Evolutionary conservation across 139 green algal genomes (phyloP).

Genomic region (Micromonas commoda): DNA sequence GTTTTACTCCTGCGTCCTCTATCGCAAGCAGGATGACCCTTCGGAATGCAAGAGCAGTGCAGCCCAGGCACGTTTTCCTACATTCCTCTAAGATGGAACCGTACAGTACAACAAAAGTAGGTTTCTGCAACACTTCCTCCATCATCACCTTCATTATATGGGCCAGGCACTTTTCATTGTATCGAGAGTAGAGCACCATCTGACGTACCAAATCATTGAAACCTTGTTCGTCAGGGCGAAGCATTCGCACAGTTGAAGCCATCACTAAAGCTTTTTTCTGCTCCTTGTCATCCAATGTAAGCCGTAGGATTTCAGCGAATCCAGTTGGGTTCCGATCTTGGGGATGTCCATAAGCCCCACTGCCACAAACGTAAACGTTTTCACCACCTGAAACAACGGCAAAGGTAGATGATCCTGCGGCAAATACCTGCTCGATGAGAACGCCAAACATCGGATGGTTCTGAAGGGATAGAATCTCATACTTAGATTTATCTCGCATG

Average conservation of each 20-base stretch:
- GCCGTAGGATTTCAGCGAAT: background rate
- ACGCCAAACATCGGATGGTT: slow-evolving; percentile 3
- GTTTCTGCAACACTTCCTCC: background rate
- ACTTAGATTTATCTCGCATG: background rate
- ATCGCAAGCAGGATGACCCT: background rate
- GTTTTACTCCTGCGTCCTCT: background rate
- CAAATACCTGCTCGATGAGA: background rate
- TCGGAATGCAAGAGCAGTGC: background rate
- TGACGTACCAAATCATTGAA: background rate
- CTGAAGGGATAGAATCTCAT: background rate
- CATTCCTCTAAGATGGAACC: background rate
- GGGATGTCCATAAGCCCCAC: background rate
- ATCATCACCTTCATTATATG: background rate
- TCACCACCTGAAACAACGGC: background rate
- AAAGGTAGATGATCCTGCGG: background rate
- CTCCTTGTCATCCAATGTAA: background rate
- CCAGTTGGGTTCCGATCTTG: background rate
- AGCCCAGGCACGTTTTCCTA: background rate
- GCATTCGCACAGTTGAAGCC: background rate
- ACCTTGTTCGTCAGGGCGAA: background rate
- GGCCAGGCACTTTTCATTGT: background rate
- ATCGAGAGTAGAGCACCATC: slow-evolving; percentile 3
- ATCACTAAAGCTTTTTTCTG: background rate
- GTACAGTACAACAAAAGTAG: background rate
- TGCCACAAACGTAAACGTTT: slow-evolving; percentile 2